Conservation (phyloP, 2,329 filamentous ascomycete species). For the Bimuria novae-zelandiae region DNA sequence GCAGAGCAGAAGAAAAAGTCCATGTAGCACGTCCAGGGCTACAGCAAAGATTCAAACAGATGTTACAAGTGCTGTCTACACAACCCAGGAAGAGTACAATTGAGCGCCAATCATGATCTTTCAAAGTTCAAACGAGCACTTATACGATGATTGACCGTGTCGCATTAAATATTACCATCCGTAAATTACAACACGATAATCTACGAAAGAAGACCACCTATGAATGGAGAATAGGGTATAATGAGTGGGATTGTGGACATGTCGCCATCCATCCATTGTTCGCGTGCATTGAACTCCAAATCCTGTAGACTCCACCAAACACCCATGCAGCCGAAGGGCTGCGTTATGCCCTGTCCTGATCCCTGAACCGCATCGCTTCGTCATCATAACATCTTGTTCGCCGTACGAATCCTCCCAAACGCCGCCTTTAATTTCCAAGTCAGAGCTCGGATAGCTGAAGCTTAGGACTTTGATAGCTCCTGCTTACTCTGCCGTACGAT, state of each 20-base stretch:
- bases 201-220: background rate
- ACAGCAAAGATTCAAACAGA: conserved; percentile 1
- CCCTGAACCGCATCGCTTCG: conserved; percentile 1
- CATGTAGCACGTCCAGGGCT: conserved; percentile 21
- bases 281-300: background rate
- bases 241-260: conserved; percentile 12
- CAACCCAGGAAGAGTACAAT: too few relatives aligned
- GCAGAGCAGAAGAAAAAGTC: conserved; percentile 52
- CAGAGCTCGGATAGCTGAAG: conserved; percentile 13
- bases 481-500: too few relatives aligned
- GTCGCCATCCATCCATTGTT: background rate
- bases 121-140: too few relatives aligned
- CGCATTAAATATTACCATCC: conserved; percentile 35
- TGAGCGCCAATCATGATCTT: too few relatives aligned
- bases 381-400: conserved; percentile 8
- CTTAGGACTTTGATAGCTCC: too few relatives aligned
- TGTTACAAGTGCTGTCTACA: too few relatives aligned
- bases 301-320: conserved; percentile 3
- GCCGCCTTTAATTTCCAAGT: conserved; percentile 11
- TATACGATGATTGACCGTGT: too few relatives aligned
- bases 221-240: conserved; percentile 9
- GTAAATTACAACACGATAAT: too few relatives aligned
- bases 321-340: background rate
- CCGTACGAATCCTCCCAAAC: background rate
- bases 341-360: background rate